phyloP scores from a whole-genome alignment of 345 rosid species.

The Pelargonium nanum region DNA sequence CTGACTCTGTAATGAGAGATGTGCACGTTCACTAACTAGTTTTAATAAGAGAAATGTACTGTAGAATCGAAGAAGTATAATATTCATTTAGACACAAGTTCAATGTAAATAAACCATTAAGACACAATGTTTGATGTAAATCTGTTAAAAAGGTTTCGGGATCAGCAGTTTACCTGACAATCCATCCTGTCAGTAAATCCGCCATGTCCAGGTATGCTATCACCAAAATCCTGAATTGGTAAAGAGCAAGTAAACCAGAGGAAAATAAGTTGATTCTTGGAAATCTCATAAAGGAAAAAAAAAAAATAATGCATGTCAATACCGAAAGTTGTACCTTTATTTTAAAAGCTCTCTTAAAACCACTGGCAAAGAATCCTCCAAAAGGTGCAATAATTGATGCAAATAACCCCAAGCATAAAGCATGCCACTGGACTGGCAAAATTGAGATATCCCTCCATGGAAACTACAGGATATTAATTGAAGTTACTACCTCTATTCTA shows the following conservation, averaged over 20 bases:
- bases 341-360: conserved; percentile 94
- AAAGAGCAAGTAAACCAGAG: background rate
- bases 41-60: too few relatives aligned
- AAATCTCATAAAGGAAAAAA: background rate
- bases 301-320: background rate
- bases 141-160: background rate
- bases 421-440: conserved; percentile 96
- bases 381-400: conserved; percentile 98
- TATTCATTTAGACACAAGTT: too few relatives aligned
- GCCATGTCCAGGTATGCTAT: conserved; percentile 98
- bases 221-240: conserved; percentile 77
- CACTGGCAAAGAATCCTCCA: conserved; percentile 97
- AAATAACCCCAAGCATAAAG: conserved; percentile 78
- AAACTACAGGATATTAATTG: conserved; percentile 33
- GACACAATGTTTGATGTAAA: background rate
- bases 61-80: too few relatives aligned
- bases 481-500: background rate
- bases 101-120: background rate
- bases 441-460: conserved; percentile 79
- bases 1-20: too few relatives aligned
- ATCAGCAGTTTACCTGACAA: conserved; percentile 50
- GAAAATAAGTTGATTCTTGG: background rate
- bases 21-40: too few relatives aligned
- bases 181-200: conserved; percentile 97
- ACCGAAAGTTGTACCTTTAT: conserved; percentile 44